phyloP scores from a whole-genome alignment of 2,329 filamentous ascomycete species.

The Diplodia seriata region DNA sequence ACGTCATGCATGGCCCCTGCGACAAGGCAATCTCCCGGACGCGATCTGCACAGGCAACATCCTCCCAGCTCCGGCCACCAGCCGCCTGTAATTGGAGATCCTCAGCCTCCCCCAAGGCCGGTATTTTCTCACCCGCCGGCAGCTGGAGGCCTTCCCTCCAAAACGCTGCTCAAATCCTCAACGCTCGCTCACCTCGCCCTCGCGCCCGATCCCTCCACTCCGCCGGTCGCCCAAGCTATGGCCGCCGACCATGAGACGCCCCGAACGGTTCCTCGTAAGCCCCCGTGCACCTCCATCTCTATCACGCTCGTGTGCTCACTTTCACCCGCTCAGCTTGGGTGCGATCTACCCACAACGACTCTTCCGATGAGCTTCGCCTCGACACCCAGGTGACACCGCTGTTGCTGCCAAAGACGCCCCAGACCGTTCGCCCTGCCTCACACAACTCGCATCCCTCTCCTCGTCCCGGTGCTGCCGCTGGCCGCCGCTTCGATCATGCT shows the following conservation, averaged over 20 bases:
- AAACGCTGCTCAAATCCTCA: background rate
- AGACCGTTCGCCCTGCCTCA: conserved; percentile 43
- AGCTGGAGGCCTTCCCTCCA: conserved; percentile 28
- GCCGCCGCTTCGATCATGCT: conserved; percentile 49
- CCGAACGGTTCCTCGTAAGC: conserved; percentile 28
- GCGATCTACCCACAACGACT: conserved; percentile 46
- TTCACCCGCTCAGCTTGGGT: conserved; percentile 43
- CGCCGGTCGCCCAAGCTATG: conserved; percentile 17
- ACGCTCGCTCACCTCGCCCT: conserved; percentile 18
- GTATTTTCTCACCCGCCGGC: conserved; percentile 21
- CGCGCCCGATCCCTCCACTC: conserved; percentile 12
- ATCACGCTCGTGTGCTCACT: conserved; percentile 11
- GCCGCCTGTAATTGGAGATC: conserved; percentile 28
- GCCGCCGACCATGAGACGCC: conserved; percentile 23
- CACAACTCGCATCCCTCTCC: conserved; percentile 50
- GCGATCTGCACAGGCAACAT: conserved; percentile 30
- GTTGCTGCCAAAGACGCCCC: conserved; percentile 40
- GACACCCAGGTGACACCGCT: conserved; percentile 21
- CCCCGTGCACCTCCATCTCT: conserved; percentile 12
- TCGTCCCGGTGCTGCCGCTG: conserved; percentile 46
- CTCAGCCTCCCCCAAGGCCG: conserved; percentile 30
- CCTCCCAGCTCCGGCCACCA: conserved; percentile 28
- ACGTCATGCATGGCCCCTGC: conserved; percentile 25
- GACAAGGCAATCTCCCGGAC: conserved; percentile 24
- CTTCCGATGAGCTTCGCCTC: conserved; percentile 23